Base-by-base conservation (phyloP, 169 alveolate species). In the Plasmodium coatneyi region DNA sequence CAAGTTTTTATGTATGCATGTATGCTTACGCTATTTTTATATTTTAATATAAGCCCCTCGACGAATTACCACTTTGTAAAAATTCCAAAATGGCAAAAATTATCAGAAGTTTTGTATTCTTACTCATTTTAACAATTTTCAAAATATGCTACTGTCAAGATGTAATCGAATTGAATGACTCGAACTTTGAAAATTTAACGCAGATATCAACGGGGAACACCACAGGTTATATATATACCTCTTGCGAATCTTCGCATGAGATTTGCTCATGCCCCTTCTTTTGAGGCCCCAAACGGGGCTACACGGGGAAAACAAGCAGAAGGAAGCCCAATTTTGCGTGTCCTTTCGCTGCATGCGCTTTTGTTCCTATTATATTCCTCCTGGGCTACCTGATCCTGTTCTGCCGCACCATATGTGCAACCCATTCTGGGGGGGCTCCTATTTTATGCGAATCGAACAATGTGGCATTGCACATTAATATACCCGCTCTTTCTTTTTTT, bases 131-230 rank as follows among this genome's bases (percentile, higher is more conserved):
- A 46, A 74, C 86, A 86, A n/a, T 86, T 72, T 86, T 86, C 5
- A 86, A 72, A 34, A 34, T 34, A 54, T 86, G 93, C 52, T 86
- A 46, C 70, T 4, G 72, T 34, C 93, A 86, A 72, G 92, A 84
- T 84, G 96, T 96, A 82, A 84, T 96, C 72, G 94, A 91, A 72
- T 71, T 96, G 49, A 94, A 49, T 30, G 97, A 96, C 54, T 25
- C 96, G 56, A 96, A 91, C 71, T 96, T 96, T 80, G 97, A 96
- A 78, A 71, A 80, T 25, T 87, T 94, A 19, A 96, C 97, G 28
- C 96, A 96, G 82, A 94, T 96, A 46, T 60, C 96, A 49, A 80
- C 97, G 5, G 97, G 97, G 71, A 71, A 93, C 54, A 96, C 96
- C 25, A 86, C 97, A 36, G 97, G 97, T 96, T 41, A 34, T 49